Conservation (phyloP, 805 yeast genomes). For the Wickerhamiella azyma region DNA sequence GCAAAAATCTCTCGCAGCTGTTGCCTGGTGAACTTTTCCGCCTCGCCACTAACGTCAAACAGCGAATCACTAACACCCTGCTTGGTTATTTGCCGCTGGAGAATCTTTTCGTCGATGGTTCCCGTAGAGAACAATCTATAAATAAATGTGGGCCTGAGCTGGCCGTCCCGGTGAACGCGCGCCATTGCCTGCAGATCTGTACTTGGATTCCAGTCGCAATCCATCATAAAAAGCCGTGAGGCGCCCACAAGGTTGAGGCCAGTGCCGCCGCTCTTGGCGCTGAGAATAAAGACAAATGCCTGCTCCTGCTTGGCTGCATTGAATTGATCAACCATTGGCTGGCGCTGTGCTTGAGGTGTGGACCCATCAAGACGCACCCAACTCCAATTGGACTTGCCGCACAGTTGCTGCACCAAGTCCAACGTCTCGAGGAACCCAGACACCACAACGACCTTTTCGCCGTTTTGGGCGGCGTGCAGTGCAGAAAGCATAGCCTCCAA, state of each 20-base stretch:
- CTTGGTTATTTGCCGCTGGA: slow-evolving; percentile 82
- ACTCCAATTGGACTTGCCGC: slow-evolving; percentile 36
- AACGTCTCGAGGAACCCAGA: slow-evolving; percentile 82
- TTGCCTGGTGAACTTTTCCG: slow-evolving; percentile 47
- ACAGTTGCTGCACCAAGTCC: slow-evolving; percentile 51
- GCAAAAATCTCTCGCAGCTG: slow-evolving; percentile 70
- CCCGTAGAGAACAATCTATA: slow-evolving; percentile 82
- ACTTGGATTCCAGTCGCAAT: slow-evolving; percentile 96
- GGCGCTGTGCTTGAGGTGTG: slow-evolving; percentile 55
- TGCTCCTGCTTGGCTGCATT: slow-evolving; percentile 33
- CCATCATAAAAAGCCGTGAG: slow-evolving; percentile 68
- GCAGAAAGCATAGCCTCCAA: slow-evolving; percentile 43
- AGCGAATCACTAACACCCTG: slow-evolving; percentile 64
- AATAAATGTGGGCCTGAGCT: slow-evolving; percentile 57
- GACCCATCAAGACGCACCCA: slow-evolving; percentile 71
- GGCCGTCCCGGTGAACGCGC: slow-evolving; percentile 89
- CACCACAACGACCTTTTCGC: slow-evolving; percentile 72
- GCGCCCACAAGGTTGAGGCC: slow-evolving; percentile 89
- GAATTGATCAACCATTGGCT: slow-evolving; percentile 51
- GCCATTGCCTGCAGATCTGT: slow-evolving; percentile 92
- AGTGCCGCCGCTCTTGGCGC: slow-evolving; percentile 88
- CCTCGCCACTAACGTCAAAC: slow-evolving; percentile 29
- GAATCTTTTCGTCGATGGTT: slow-evolving; percentile 75
- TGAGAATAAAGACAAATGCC: slow-evolving; percentile 55
- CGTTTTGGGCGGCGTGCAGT: slow-evolving; percentile 27